Evolutionary conservation across 2,329 filamentous ascomycete genomes (phyloP), one percentile per base, ranked within the genome.

Genomic region (Diatrype stigma): DNA sequence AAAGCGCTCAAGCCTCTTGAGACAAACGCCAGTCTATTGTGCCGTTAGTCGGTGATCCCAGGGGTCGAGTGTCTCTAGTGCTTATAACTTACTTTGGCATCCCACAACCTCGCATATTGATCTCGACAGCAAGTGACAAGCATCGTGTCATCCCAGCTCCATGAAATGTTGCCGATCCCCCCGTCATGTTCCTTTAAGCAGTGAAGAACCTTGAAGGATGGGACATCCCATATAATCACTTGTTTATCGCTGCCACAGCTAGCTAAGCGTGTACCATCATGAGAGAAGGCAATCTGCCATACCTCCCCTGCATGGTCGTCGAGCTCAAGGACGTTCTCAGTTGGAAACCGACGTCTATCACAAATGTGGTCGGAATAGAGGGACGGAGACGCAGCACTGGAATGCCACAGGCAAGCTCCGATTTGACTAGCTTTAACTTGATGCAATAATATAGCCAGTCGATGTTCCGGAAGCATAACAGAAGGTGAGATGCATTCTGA

Each of bases 381-480:
- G 3, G 92, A 96, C 1, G 91, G 91, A 1, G 89, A 81, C 3
- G 77, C 72, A 2, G 84, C 78, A 3, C 85, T 90, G 48, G 95
- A 96, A 71, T 99, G 94, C 68, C 92, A 97, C 37, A 92, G 73
- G 66, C 94, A 99, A 28, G 81, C 82, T 47, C 85, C 81, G 52
- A 96, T 89, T 71, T 96, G 93, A 56, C 79, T 83, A 54, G 86
- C 80, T 66, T 96, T 96, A 35, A 96, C 85, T 58, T 95, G 85
- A 51, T 92, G 80, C 48, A 99, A 74, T 16, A 99, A 75, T 32
- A 85, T 80, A 2, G 90, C 90, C 42, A 99, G 76, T 6, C 94
- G 86, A 67, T 94, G 89, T 64, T 96, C 90, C 1, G 94, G 94
- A 49, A 99, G 87, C 92, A 99, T 97, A 42, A 96, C 89, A 3